Evolutionary conservation across 805 yeast species (phyloP).

Genomic region (Hemisphaericaspora nanyangensis): DNA sequence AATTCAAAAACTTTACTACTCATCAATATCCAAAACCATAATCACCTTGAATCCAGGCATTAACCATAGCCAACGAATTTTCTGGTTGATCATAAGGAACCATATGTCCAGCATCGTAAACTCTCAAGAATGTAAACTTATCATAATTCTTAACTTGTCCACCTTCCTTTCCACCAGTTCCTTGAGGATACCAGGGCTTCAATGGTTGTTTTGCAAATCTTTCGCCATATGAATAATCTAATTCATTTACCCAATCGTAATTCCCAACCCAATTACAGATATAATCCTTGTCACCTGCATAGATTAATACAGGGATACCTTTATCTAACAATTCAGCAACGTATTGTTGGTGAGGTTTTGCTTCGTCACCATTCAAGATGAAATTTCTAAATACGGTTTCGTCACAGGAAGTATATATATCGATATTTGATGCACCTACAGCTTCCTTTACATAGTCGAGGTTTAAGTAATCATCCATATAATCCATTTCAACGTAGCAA

Average conservation of each 20-base stretch:
- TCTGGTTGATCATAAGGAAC: slow-evolving; percentile 89
- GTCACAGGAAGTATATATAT: slow-evolving; percentile 44
- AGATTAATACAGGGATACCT: slow-evolving; percentile 37
- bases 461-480: slow-evolving; percentile 51
- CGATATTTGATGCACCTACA: slow-evolving; percentile 54
- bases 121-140: slow-evolving; percentile 74
- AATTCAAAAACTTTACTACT: too few species aligned
- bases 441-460: slow-evolving; percentile 49
- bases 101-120: slow-evolving; percentile 94
- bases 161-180: slow-evolving; percentile 38
- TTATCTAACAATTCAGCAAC: slow-evolving; percentile 40
- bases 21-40: slow-evolving; percentile 29
- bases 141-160: slow-evolving; percentile 78
- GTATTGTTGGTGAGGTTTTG: slow-evolving; percentile 67
- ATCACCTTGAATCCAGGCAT: slow-evolving; percentile 80
- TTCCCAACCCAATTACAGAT: slow-evolving; percentile 47
- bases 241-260: slow-evolving; percentile 37
- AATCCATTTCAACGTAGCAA: slow-evolving; percentile 51
- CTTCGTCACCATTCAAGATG: slow-evolving; percentile 59
- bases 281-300: slow-evolving; percentile 45
- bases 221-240: slow-evolving; percentile 23
- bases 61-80: slow-evolving; percentile 72
- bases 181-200: slow-evolving; percentile 35
- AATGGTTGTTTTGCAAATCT: slow-evolving; percentile 17
- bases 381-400: slow-evolving; percentile 49